Evolutionary conservation across 352 stramenopile species (phyloP).

Genomic region (Paralagenidium karlingii): DNA sequence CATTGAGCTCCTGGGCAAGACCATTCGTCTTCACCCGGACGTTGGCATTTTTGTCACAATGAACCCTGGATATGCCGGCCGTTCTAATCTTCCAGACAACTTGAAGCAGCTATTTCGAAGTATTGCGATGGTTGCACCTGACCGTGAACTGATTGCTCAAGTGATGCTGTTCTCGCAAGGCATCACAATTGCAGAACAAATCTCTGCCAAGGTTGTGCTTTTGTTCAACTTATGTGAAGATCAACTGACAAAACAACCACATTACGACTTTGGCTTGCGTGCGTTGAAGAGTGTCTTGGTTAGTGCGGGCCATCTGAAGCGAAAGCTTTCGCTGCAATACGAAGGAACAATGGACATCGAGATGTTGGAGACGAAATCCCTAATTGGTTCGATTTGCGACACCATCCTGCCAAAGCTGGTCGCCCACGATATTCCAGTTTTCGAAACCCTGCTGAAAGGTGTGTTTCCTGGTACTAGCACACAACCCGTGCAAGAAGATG

Average conservation of each 20-base stretch:
- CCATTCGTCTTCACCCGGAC: slow-evolving; percentile 91
- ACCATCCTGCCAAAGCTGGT: slow-evolving; percentile 99
- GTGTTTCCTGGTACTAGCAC: slow-evolving; percentile 93
- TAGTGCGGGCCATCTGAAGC: slow-evolving; percentile 96
- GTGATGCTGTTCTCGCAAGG: slow-evolving; percentile 99
- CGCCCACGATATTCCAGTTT: slow-evolving; percentile 94
- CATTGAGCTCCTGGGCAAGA: slow-evolving; percentile 95
- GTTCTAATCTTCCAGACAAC: slow-evolving; percentile 95
- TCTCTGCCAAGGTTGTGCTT: slow-evolving; percentile 95
- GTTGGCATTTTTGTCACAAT: slow-evolving; percentile 99
- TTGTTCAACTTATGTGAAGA: slow-evolving; percentile 98
- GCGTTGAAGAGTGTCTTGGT: slow-evolving; percentile 99
- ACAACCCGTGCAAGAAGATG: slow-evolving; percentile 76
- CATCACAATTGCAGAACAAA: slow-evolving; percentile 95
- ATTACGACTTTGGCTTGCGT: slow-evolving; percentile 99
- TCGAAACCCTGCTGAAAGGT: slow-evolving; percentile 92
- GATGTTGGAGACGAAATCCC: slow-evolving; percentile 86
- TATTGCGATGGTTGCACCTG: slow-evolving; percentile 99
- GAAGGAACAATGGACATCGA: slow-evolving; percentile 27
- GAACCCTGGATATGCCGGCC: slow-evolving; percentile 99
- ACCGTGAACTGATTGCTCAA: slow-evolving; percentile 98
- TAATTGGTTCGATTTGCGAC: slow-evolving; percentile 97
- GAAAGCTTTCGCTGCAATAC: slow-evolving; percentile 61
- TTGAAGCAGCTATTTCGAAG: slow-evolving; percentile 99
- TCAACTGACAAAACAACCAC: slow-evolving; percentile 96